These are phyloP conservation scores for Protomyces arabidopsidicola DNA, from an alignment of 1,139 yeast genomes.

Conservation along the genomic window DNA sequence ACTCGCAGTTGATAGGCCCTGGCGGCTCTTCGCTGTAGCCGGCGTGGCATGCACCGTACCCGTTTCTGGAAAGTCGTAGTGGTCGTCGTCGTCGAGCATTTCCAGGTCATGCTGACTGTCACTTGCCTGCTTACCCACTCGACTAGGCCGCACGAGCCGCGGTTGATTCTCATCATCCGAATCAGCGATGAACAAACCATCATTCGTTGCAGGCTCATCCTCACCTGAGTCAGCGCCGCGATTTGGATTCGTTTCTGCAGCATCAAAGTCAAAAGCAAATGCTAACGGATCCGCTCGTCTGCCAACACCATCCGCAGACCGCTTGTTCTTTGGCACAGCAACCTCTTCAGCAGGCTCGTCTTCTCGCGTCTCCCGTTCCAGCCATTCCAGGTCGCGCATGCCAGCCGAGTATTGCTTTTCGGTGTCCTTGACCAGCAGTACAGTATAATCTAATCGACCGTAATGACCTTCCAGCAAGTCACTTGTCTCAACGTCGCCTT, in stretches of 20 bases:
- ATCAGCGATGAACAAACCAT: background rate
- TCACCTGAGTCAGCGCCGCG: background rate
- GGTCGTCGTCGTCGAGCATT: background rate
- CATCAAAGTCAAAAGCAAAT: background rate
- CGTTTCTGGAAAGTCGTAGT: background rate
- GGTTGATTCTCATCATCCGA: background rate
- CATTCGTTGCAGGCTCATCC: background rate
- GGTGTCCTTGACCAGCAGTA: background rate
- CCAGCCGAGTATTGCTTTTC: background rate
- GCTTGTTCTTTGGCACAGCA: background rate
- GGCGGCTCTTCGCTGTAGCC: background rate
- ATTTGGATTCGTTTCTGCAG: background rate
- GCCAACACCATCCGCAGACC: background rate
- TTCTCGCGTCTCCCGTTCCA: background rate
- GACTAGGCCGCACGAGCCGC: background rate
- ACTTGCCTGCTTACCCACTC: background rate
- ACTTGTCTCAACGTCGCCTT: background rate
- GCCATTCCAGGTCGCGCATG: background rate
- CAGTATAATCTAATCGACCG: no score
- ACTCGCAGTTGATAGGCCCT: background rate
- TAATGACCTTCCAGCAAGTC: background rate
- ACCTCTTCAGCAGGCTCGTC: background rate
- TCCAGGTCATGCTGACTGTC: background rate
- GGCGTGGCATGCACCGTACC: background rate
- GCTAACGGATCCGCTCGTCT: background rate